phyloP scores from a whole-genome alignment of 257 asterid species.

The Capsicum chinense region DNA sequence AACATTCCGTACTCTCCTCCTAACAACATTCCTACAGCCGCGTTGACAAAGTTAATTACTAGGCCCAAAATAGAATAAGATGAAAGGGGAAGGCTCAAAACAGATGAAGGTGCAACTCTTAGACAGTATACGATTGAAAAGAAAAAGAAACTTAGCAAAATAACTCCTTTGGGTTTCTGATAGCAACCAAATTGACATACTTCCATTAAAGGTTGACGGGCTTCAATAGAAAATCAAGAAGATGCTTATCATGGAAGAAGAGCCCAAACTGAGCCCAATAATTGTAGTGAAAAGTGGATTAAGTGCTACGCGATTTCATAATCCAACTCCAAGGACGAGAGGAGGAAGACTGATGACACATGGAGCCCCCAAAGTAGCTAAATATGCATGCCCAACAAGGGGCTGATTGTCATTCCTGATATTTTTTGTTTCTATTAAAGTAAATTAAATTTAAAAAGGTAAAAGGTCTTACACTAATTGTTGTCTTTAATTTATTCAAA shows the following conservation, averaged over 20 bases:
- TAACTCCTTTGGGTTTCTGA: background rate
- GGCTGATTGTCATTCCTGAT: background rate
- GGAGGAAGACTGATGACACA: background rate
- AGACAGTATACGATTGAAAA: background rate
- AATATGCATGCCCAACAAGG: background rate
- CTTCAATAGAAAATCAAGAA: background rate
- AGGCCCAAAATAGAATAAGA: background rate
- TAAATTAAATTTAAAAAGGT: background rate
- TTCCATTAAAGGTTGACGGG: constrained; percentile 2
- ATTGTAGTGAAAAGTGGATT: background rate
- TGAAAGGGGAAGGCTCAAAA: background rate
- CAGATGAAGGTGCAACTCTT: background rate
- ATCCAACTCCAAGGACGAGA: background rate
- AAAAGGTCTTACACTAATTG: background rate
- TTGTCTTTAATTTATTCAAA: background rate
- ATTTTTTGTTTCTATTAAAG: background rate
- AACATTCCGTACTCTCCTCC: constrained; percentile 4
- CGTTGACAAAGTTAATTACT: background rate
- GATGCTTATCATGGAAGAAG: background rate
- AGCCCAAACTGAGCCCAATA: background rate
- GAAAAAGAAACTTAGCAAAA: background rate
- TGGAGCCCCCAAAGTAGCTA: background rate
- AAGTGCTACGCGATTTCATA: background rate
- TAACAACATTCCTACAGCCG: background rate
- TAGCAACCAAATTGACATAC: background rate